Evolutionary conservation across 1,284 basidiomycete species (phyloP), one percentile per base, ranked within the genome.

Genomic region (Pholiota adiposa): DNA sequence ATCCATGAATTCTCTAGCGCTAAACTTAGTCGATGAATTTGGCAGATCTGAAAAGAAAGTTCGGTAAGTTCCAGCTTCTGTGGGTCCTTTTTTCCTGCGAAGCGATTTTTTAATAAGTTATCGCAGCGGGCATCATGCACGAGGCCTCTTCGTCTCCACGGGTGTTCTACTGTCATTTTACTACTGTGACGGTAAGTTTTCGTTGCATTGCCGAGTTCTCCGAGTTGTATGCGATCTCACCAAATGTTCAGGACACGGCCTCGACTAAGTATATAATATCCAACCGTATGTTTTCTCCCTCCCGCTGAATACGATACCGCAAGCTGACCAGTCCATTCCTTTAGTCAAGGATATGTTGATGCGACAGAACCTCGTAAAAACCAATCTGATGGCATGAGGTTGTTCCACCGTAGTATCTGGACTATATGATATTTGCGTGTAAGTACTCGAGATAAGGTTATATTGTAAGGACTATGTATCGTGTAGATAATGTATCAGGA

Each of bases 111-210:
- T 49, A 62, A 27, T 5, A 53, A 29, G 33, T 41, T 46, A 48
- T 49, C 18, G 80, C 72, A 73, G 85, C 79, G 49, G 73, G 72
- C 11, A 81, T 90, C 54, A 76, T 85, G 67, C 82, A 82, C 61
- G 83, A 87, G 50, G 75, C 83, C 55, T 87, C 87, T 0, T 80
- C 80, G 2, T 72, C 79, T 40, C 73, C 77, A 16, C 79, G 88
- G 43, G 76, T 78, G 2, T 88, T 88, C 67, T 90, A 88, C 67
- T 87, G 82, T 64, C 88, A 90, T 73, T 81, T 89, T 63, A 92
- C 89, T 2, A 83, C 85, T 9, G 89, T 89, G 16, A 89, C 85
- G 58, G 89, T 90, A 62, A 63, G 87, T 31, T 33, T 31, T n/a
- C n/a, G 27, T 12, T 31, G 29, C 29, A 41, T 63, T 40, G 52